These are phyloP conservation scores for Dictyostelium brefeldianum DNA, from an alignment of 78 protist genomes.

Conservation along the genomic window DNA sequence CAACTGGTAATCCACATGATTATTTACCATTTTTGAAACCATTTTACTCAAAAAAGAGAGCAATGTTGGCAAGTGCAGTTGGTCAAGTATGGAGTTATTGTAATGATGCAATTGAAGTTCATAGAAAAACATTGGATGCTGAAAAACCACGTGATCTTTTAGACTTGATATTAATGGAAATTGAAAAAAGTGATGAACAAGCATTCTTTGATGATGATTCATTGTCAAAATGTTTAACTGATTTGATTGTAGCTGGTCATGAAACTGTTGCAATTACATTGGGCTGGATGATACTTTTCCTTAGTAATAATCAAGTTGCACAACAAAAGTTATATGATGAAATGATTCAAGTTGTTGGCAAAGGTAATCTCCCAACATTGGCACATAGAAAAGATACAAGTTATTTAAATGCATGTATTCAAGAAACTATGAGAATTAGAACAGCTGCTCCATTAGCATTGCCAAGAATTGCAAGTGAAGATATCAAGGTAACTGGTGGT, in stretches of 20 bases:
- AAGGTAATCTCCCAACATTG: conserved; percentile 42
- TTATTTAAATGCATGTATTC: conserved; percentile 44
- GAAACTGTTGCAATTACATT: conserved; percentile 75
- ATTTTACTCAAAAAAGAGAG: conserved; percentile 47
- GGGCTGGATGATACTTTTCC: conserved; percentile 59
- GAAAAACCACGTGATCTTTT: conserved; percentile 73
- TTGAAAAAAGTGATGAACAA: conserved; percentile 58
- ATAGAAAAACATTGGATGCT: conserved; percentile 35
- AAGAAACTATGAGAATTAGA: conserved; percentile 60
- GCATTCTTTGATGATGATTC: conserved; percentile 45
- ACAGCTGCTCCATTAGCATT: conserved; percentile 72
- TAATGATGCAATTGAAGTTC: conserved; percentile 42
- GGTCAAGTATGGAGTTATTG: conserved; percentile 76
- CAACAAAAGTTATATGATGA: conserved; percentile 58
- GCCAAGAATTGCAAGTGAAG: conserved; percentile 37
- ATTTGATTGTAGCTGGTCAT: conserved; percentile 74
- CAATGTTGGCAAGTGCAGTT: conserved; percentile 20
- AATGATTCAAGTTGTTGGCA: conserved; percentile 38
- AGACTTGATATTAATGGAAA: conserved; percentile 45
- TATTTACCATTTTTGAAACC: conserved; percentile 64
- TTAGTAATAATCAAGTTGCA: conserved; percentile 45
- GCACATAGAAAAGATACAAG: conserved; percentile 49
- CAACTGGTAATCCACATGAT: conserved; percentile 80
- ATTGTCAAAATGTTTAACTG: conserved; percentile 52
- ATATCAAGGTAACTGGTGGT: conserved; percentile 35